Evolutionary conservation across 352 stramenopile genomes (phyloP).

Genomic region (Phytophthora pini): DNA sequence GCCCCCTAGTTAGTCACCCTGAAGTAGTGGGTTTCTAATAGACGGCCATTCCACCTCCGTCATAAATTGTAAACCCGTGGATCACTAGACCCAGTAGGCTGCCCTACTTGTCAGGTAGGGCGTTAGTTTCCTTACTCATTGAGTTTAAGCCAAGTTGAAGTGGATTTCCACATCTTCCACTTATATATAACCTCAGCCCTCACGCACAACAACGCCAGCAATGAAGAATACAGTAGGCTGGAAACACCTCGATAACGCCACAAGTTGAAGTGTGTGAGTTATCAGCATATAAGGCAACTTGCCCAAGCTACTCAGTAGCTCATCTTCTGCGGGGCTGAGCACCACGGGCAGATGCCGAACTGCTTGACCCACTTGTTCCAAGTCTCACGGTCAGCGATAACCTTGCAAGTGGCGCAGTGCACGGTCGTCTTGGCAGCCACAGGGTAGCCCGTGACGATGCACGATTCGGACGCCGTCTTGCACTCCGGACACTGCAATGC

Average conservation of each 20-base stretch:
- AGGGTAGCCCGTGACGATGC: slow-evolving; percentile 93
- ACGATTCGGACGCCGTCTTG: slow-evolving; percentile 79
- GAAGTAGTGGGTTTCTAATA: slow-evolving; percentile 51
- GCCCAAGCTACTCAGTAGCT: slow-evolving; percentile 56
- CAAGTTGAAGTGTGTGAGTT: slow-evolving; percentile 31
- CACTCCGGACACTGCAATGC: slow-evolving; percentile 80
- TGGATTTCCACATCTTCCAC: neutral
- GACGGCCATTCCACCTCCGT: slow-evolving; percentile 82
- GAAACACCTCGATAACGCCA: too few relatives aligned
- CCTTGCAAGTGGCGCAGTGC: slow-evolving; percentile 90
- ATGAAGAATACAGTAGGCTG: neutral
- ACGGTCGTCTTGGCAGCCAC: slow-evolving; percentile 88
- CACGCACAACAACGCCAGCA: slow-evolving; percentile 18
- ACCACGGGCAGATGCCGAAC: slow-evolving; percentile 85
- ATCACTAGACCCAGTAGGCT: slow-evolving; percentile 53
- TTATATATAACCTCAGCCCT: slow-evolving; percentile 2
- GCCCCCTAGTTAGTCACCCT: slow-evolving; percentile 48
- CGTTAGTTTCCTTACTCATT: slow-evolving; percentile 94
- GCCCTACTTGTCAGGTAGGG: slow-evolving; percentile 89
- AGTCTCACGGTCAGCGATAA: slow-evolving; percentile 83
- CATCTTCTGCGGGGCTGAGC: slow-evolving; percentile 84
- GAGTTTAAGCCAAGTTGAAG: slow-evolving; percentile 82
- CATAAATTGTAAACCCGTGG: slow-evolving; percentile 73
- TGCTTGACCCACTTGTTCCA: slow-evolving; percentile 93
- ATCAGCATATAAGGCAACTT: slow-evolving; percentile 4